Conservation (phyloP, 2,329 filamentous ascomycete species). For the Fusarium bulbicola region DNA sequence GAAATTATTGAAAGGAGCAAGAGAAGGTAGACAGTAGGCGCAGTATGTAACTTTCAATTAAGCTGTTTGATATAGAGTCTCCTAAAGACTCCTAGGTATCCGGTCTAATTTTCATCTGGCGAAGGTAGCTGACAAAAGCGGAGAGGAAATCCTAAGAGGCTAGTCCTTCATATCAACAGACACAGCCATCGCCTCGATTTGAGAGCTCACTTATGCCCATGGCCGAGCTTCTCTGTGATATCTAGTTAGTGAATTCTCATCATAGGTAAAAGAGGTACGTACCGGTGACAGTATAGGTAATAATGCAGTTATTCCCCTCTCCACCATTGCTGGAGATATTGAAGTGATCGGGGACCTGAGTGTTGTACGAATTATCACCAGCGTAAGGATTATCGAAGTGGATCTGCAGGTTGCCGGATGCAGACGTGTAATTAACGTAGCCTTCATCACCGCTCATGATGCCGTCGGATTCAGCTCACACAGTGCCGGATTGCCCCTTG, state of each 20-base stretch:
- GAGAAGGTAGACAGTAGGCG: neutral
- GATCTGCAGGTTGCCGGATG: neutral
- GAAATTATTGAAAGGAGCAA: too few species aligned
- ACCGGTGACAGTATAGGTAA: neutral
- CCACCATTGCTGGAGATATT: neutral
- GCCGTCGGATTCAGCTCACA: neutral
- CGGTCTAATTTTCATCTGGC: rapidly evolving
- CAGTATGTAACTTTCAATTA: too few species aligned
- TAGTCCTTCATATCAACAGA: neutral
- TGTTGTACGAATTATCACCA: neutral
- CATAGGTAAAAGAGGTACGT: neutral
- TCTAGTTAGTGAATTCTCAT: rapidly evolving
- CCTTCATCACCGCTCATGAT: neutral
- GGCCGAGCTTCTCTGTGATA: neutral
- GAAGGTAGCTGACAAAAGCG: rapidly evolving
- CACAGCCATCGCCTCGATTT: too few species aligned
- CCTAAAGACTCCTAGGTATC: rapidly evolving
- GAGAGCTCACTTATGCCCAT: neutral
- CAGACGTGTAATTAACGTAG: rapidly evolving
- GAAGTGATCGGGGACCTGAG: neutral
- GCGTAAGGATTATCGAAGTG: neutral
- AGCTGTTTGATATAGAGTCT: neutral
- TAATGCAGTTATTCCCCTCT: neutral
- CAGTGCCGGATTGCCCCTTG: neutral
- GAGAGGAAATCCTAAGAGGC: neutral